Percentiles rank a stretch among this genome's conserved stretches.
phyloP scores from a whole-genome alignment of 345 rosid species.

The Ailanthus altissimus region DNA sequence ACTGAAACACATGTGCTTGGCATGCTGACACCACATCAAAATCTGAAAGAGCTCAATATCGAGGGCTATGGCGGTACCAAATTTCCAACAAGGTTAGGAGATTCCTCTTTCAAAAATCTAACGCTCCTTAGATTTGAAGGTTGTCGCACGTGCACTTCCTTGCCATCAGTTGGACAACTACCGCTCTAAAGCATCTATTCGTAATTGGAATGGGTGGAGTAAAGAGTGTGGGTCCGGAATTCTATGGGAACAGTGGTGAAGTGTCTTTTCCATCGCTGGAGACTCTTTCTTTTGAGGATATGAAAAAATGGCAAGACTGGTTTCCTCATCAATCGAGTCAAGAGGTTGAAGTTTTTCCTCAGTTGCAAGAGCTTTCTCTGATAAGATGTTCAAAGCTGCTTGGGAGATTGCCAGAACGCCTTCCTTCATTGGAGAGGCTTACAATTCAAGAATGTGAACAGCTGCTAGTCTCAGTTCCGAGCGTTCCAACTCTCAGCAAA shows the following conservation, averaged over 20 bases:
- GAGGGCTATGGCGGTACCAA: background rate
- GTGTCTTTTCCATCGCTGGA: constrained; percentile 17
- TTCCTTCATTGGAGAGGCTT: background rate
- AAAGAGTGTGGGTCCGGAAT: background rate
- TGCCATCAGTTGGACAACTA: constrained; percentile 17
- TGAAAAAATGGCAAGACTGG: constrained; percentile 44
- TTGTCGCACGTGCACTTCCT: constrained; percentile 1
- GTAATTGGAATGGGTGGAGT: background rate
- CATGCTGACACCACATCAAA: constrained; percentile 15
- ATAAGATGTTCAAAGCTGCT: constrained; percentile 26
- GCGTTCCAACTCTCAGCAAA: background rate
- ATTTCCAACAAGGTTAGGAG: constrained; percentile 21
- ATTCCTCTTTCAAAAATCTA: constrained; percentile 16
- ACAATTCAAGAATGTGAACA: background rate
- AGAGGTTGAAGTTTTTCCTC: constrained; percentile 31
- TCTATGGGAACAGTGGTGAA: constrained; percentile 5
- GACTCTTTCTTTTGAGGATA: constrained; percentile 19
- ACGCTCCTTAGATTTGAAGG: background rate
- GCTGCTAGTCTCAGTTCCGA: background rate
- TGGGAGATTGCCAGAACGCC: constrained; percentile 24
- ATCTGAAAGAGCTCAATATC: background rate
- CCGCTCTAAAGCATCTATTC: constrained; percentile 1
- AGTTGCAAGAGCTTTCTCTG: constrained; percentile 33
- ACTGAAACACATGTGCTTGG: background rate
- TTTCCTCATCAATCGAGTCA: constrained; percentile 6